A percentile compares a stretch with the other conserved stretches of the same genome.
phyloP scores from a whole-genome alignment of 371 early-diverging fungal species.

The Chytridium lagenaria region DNA sequence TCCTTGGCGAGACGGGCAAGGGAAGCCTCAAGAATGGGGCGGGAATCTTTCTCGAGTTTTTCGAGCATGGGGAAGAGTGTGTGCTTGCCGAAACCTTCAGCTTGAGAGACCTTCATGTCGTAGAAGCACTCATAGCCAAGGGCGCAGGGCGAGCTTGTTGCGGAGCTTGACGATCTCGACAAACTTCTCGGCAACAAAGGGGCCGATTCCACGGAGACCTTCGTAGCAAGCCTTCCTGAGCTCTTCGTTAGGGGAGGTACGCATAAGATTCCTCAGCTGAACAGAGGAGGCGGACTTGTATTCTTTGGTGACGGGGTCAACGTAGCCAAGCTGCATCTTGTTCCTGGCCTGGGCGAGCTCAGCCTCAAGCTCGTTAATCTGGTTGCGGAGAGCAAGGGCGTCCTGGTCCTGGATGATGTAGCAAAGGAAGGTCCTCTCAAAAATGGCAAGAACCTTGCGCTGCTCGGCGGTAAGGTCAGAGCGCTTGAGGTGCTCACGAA shows the following conservation, averaged over 20 bases:
- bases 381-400: slow-evolving; percentile 27
- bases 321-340: slow-evolving; percentile 38
- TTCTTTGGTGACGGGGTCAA: slow-evolving; percentile 17
- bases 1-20: slow-evolving; percentile 30
- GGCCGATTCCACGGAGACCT: slow-evolving; percentile 35
- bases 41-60: slow-evolving; percentile 27
- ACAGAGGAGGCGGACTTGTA: slow-evolving; percentile 35
- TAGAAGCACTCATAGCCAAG: slow-evolving; percentile 41
- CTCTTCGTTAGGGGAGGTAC: slow-evolving; percentile 33
- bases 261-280: slow-evolving; percentile 36
- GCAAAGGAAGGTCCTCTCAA: slow-evolving; percentile 39
- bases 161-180: slow-evolving; percentile 39
- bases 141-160: slow-evolving; percentile 38
- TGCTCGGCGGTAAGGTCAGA: slow-evolving; percentile 32
- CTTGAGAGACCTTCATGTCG: slow-evolving; percentile 37
- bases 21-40: slow-evolving; percentile 32
- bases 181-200: slow-evolving; percentile 36
- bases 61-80: slow-evolving; percentile 39
- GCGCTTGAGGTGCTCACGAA: slow-evolving; percentile 27
- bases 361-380: slow-evolving; percentile 40
- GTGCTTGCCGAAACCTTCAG: slow-evolving; percentile 42
- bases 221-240: slow-evolving; percentile 36
- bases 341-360: slow-evolving; percentile 31
- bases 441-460: slow-evolving; percentile 25
- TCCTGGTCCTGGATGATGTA: slow-evolving; percentile 40